Percentiles rank a stretch among this genome's conserved stretches.
These are phyloP conservation scores for Planoprotostelium fungivorum DNA, from an alignment of 78 protist species.

Conservation along the genomic window DNA sequence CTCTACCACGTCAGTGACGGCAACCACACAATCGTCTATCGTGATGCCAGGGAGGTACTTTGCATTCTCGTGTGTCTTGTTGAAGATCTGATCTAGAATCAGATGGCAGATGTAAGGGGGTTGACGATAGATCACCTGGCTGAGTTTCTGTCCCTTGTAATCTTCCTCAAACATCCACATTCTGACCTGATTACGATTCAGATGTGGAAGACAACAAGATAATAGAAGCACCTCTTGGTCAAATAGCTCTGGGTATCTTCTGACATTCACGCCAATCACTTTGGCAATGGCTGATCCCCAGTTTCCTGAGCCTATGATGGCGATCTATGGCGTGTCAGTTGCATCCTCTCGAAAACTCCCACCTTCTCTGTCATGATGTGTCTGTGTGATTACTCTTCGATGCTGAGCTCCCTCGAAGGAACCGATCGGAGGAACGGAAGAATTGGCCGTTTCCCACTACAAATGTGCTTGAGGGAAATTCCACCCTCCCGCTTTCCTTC, in stretches of 20 bases:
- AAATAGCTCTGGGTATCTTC: conserved; percentile 1
- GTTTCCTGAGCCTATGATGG: conserved; percentile 39
- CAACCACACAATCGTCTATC: conserved; percentile 20
- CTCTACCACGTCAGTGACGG: conserved; percentile 28
- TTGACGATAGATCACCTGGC: background rate
- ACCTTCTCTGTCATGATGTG: background rate
- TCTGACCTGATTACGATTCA: conserved; percentile 6
- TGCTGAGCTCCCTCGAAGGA: no score
- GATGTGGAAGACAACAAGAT: background rate
- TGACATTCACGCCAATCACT: conserved; percentile 36
- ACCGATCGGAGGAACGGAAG: no score
- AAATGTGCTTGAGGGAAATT: no score
- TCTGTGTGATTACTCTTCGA: no score
- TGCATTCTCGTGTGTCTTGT: conserved; percentile 48
- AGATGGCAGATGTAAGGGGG: background rate
- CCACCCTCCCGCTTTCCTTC: no score
- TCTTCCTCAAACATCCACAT: conserved; percentile 74
- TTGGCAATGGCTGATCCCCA: conserved; percentile 57
- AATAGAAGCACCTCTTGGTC: conserved; percentile 6
- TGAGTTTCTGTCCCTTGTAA: conserved; percentile 49
- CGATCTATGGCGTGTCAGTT: background rate
- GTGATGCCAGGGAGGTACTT: conserved; percentile 63
- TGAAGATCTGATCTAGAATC: conserved; percentile 60
- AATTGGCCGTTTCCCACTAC: no score
- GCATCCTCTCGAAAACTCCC: background rate